A percentile compares a stretch with the other conserved stretches of the same genome.
Evolutionary conservation across 345 rosid genomes (phyloP).

Genomic region (Populus davidiana): DNA sequence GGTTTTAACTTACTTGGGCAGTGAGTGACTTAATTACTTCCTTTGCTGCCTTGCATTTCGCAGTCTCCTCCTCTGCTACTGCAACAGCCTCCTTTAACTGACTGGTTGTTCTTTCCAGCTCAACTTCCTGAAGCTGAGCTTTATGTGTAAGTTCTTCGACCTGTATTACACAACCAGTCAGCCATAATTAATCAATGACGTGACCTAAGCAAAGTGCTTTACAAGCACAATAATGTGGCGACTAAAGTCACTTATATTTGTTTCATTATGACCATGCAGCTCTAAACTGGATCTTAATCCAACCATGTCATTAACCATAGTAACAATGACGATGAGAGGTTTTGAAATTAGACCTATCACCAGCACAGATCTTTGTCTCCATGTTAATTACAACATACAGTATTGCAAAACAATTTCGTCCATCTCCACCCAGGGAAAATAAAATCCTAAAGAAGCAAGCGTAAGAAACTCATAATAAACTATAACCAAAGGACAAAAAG

Average conservation of each 20-base stretch:
- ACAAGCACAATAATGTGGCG: background rate
- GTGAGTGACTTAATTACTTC: slow-evolving; percentile 56
- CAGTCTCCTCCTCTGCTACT: slow-evolving; percentile 48
- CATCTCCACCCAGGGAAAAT: background rate
- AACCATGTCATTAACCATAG: background rate
- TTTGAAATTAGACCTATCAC: background rate
- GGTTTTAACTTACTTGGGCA: slow-evolving; percentile 34
- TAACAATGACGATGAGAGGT: background rate
- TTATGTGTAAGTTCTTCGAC: slow-evolving; percentile 61
- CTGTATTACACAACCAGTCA: slow-evolving; percentile 30
- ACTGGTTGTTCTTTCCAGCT: slow-evolving; percentile 46
- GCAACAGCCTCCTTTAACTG: slow-evolving; percentile 50
- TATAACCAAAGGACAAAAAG: background rate
- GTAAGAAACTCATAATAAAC: background rate
- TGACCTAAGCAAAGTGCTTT: background rate
- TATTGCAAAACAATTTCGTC: background rate
- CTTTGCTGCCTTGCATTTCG: slow-evolving; percentile 53
- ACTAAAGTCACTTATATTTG: background rate
- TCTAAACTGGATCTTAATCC: background rate
- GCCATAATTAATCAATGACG: background rate
- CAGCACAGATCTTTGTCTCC: background rate
- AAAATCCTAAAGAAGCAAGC: background rate
- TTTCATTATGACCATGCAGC: background rate
- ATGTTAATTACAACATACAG: background rate
- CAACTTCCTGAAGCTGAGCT: slow-evolving; percentile 45